Percentiles rank a stretch among this genome's conserved stretches.
Conservation (phyloP, 23 red algal species). For the Chondrus crispus region DNA sequence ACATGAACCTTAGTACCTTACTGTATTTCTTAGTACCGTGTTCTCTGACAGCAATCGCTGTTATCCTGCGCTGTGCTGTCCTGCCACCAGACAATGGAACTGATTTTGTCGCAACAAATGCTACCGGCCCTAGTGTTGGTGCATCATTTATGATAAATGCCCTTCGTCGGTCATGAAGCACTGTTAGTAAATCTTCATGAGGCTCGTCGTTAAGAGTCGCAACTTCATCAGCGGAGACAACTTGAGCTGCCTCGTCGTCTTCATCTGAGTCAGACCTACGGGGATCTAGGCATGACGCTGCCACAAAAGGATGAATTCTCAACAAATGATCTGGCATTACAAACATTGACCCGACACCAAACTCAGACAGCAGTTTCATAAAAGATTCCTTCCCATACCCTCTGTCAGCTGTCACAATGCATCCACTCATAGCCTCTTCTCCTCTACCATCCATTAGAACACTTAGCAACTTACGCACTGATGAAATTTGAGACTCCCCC, state of each 20-base stretch:
- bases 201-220: too few relatives aligned
- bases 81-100: neutral
- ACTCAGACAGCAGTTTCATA: neutral
- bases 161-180: neutral
- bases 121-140: neutral
- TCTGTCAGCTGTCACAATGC: neutral
- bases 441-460: neutral
- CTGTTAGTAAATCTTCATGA: too few relatives aligned
- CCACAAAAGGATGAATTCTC: too few relatives aligned
- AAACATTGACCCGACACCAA: neutral
- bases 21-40: neutral
- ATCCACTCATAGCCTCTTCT: neutral
- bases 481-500: neutral
- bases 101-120: neutral
- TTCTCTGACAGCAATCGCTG: neutral
- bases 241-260: neutral
- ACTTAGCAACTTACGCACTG: neutral
- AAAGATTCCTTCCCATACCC: neutral
- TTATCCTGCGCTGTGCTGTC: neutral
- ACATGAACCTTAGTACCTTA: neutral
- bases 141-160: neutral
- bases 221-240: too few relatives aligned
- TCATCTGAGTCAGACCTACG: neutral
- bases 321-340: too few relatives aligned
- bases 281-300: neutral